Evolutionary conservation across 805 yeast species (phyloP), one percentile per base, ranked within the genome.

Genomic region (Cyberlindnera subsufficiens): DNA sequence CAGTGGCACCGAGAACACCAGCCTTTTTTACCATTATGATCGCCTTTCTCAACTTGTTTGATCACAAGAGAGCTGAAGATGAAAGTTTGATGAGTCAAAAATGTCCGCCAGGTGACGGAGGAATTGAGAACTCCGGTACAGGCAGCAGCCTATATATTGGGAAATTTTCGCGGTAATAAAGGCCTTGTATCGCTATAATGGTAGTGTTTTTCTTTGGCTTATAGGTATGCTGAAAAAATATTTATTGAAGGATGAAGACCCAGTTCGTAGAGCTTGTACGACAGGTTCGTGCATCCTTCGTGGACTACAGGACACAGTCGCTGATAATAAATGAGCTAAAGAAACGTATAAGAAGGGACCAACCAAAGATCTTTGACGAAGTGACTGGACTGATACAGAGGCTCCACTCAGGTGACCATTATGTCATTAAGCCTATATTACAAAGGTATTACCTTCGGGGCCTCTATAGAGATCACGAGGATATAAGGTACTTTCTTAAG

Each of bases 1-100:
- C 99, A 11, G 99, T 91, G 52, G 98, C 98, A 39, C 99, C 99
- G 48, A 91, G 73, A 54, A 93, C 97, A 71, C 99, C 99, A 53
- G 75, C 76, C 43, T 67, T 60, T 60, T 68, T 71, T 43, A 55
- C 61, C 67, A 61, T 65, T 42, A 40, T 18, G 15, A 10, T 35
- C 6, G 19, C n/a, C n/a, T 14, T 35, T 16, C 31, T 16, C 16
- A 6, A 18, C 15, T 34, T 13, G 17, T 34, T 15, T 34, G 35
- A n/a, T 32, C 15, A 15, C 10, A 1, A n/a, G 14, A n/a, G 15
- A 8, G 8, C 19, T 3, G 8, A 3, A 3, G 32, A 34, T 34
- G 27, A 34, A 20, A 34, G 37, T 4, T 11, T 11, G 27, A 22
- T 22, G 27, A 22, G 27, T 22, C 27, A 22, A 22, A 22, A 22